Base-by-base conservation (phyloP, 352 stramenopile species). In the Pythium vanterpoolii region DNA sequence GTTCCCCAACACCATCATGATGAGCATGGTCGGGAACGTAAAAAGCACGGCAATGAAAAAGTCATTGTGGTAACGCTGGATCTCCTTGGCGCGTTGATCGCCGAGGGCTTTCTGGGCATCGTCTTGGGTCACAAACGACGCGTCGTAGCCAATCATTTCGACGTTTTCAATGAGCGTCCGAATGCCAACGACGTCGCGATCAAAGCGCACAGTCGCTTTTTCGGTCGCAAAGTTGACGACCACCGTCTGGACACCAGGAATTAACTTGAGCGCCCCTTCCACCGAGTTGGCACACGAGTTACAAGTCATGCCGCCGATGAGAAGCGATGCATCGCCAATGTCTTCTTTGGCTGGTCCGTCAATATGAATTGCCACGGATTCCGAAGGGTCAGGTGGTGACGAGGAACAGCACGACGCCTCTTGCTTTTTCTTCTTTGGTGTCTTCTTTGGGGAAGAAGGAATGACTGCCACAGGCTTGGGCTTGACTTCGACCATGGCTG, bases 241-340 rank as follows among this genome's bases (percentile, higher is more conserved):
- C 27, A 77, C 86, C 23, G 73, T 86, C 21, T 87, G 53, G 16
- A 98, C 88, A 5, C 90, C 90, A 33, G 81, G 64, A 16, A 79
- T 76, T 45, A 83, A 72, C 54, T 83, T 91, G 21, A 97, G 62
- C n/a, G 84, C 84, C 24, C 72, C 83, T 78, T 96, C 86, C 43
- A 98, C 83, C n/a, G 90, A 96, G 66, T 87, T 92, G 1, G 89
- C 86, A 59, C 91, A 98, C 27, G 90, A 96, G 31, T 86, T 96
- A 66, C 91, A 98, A 16, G 91, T 97, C 91, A 98, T 98, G 1
- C 92, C 92, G 16, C 74, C 84, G 18, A 96, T 65, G 26, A 93
- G 48, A 44, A 96, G 59, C 28, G 81, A 79, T 1, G 71, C 82
- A 28, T 93, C 72, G 11, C 69, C 76, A 56, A 90, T 69, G 33